Evolutionary conservation across 108 stramenopile genomes (phyloP).

Genomic region (Craspedostauros australis): DNA sequence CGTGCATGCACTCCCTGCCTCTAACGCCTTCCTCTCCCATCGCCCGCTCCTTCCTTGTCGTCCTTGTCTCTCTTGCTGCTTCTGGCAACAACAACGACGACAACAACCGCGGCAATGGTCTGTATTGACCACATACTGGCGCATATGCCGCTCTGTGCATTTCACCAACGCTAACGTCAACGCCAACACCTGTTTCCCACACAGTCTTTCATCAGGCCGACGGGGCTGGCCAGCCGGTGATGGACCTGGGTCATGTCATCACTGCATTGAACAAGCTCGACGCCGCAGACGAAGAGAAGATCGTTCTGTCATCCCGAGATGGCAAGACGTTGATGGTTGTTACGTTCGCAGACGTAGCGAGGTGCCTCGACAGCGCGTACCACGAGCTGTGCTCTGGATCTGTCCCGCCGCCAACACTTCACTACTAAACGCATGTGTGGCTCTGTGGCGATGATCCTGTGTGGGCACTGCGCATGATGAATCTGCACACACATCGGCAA

Average conservation of each 20-base stretch:
- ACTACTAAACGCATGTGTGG: no score
- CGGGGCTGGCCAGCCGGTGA: constrained; percentile 77
- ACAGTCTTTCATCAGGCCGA: constrained; percentile 89
- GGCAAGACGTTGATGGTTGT: constrained; percentile 83
- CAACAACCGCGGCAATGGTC: no score
- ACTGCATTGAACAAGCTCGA: constrained; percentile 87
- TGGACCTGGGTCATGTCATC: constrained; percentile 91
- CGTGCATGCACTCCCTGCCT: no score
- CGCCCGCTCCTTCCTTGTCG: no score
- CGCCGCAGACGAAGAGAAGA: constrained; percentile 84
- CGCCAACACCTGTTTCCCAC: background rate
- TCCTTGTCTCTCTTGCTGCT: background rate
- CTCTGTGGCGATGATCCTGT: no score
- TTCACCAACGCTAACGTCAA: background rate
- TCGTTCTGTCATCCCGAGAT: constrained; percentile 82
- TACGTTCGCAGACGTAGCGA: constrained; percentile 85
- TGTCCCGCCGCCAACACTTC: constrained; percentile 13
- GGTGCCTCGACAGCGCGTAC: constrained; percentile 73
- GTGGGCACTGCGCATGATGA: no score
- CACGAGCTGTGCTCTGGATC: constrained; percentile 52
- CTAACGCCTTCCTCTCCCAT: no score
- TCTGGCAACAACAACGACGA: no score
- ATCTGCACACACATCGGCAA: no score
- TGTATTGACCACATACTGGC: no score
- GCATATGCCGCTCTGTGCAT: background rate